Percentiles rank a stretch among this genome's conserved stretches.
Conservation (phyloP, 768 basidiomycete species). For the Cystofilobasidium ferigula region DNA sequence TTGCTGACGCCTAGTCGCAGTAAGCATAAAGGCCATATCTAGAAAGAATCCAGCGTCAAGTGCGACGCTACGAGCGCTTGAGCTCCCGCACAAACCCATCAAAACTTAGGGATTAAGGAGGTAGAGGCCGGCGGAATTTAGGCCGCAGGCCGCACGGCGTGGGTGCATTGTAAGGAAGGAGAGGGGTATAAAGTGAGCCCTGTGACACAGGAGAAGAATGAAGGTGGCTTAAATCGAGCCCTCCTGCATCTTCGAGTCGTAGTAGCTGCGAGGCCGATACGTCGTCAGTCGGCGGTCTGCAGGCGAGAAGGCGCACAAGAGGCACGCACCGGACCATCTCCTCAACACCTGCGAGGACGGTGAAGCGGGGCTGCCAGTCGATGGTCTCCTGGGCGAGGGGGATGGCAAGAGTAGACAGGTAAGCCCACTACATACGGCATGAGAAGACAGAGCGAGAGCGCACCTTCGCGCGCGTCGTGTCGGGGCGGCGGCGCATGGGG, state of each 20-base stretch:
- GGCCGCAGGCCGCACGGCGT: too few species aligned
- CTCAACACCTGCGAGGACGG: conserved; percentile 44
- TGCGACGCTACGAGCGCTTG: too few species aligned
- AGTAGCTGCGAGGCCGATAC: conserved; percentile 29
- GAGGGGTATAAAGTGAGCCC: neutral
- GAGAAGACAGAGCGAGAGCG: neutral
- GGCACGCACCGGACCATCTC: conserved; percentile 17
- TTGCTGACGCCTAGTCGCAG: too few species aligned
- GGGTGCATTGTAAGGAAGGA: too few species aligned
- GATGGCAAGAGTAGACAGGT: neutral
- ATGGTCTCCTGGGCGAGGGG: conserved; percentile 43
- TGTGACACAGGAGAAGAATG: neutral
- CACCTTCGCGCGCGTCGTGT: conserved; percentile 76
- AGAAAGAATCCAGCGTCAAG: too few species aligned
- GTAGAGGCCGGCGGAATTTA: too few species aligned
- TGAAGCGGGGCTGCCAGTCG: conserved; percentile 87
- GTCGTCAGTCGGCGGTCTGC: conserved; percentile 28
- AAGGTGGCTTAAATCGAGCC: conserved; percentile 30
- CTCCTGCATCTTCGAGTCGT: conserved; percentile 34
- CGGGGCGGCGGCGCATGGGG: conserved; percentile 85
- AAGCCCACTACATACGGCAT: neutral
- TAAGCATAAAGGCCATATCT: too few species aligned
- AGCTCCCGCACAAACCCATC: too few species aligned
- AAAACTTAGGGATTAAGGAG: too few species aligned
- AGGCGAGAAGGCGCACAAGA: neutral